These are phyloP conservation scores for Cryphonectria parasitica DNA, from an alignment of 2,329 filamentous ascomycete species.

Conservation along the genomic window DNA sequence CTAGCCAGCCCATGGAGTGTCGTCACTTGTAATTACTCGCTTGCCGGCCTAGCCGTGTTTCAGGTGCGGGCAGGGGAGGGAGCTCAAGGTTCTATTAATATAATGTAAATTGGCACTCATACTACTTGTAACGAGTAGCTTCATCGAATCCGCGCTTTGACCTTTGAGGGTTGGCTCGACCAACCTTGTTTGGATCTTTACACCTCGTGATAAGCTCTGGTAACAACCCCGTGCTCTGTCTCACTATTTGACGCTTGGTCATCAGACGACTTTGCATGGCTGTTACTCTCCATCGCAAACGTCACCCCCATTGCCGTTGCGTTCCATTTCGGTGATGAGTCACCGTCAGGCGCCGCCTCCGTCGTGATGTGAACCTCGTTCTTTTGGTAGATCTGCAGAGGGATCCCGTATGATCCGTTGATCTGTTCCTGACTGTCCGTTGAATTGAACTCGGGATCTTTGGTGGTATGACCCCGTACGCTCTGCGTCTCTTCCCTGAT, in stretches of 20 bases:
- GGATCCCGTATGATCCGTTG: conserved; percentile 36
- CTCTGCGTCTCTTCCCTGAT: neutral
- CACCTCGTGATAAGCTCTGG: conserved; percentile 8
- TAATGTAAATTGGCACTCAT: neutral
- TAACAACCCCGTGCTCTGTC: conserved; percentile 3
- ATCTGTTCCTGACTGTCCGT: conserved; percentile 45
- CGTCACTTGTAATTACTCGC: neutral
- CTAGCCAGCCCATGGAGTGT: neutral
- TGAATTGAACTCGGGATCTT: neutral
- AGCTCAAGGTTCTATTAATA: neutral
- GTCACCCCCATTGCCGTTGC: conserved; percentile 5
- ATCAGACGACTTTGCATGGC: neutral
- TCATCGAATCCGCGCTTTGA: neutral
- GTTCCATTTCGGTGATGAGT: neutral
- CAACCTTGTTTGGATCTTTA: neutral
- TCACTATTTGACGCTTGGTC: neutral
- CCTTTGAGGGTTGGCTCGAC: neutral
- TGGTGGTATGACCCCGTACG: neutral
- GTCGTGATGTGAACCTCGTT: conserved; percentile 23
- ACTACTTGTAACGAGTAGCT: neutral
- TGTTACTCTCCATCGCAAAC: neutral
- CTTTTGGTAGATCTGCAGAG: conserved; percentile 33
- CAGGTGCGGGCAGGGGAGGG: neutral
- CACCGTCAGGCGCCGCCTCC: neutral
- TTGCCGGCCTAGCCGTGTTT: neutral